Percentiles rank a stretch among this genome's conserved stretches.
phyloP scores from a whole-genome alignment of 257 asterid species.

The Scutellaria baicalensis region DNA sequence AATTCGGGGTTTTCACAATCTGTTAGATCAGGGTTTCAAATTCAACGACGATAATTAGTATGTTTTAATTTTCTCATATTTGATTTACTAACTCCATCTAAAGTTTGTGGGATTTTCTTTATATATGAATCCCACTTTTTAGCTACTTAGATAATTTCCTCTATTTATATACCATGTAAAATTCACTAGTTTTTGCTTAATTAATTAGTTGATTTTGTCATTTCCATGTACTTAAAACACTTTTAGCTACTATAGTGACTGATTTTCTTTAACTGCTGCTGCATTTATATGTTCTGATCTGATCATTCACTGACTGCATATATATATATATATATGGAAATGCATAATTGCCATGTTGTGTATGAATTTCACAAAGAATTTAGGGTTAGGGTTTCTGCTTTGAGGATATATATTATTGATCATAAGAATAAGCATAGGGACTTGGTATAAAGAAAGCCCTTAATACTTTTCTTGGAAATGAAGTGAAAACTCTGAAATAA shows the following conservation, averaged over 20 bases:
- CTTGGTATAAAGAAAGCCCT: not conserved
- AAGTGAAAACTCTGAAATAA: constrained; percentile 7
- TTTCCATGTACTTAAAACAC: constrained; percentile 1
- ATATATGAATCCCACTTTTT: constrained; percentile 30
- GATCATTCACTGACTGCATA: not conserved
- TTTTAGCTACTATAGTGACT: not conserved
- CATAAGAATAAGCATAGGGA: constrained; percentile 10
- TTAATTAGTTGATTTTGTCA: not conserved
- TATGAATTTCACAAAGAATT: not conserved
- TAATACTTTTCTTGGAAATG: constrained; percentile 23
- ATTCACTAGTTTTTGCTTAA: constrained; percentile 4
- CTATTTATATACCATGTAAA: constrained; percentile 9
- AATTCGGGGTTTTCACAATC: constrained; percentile 4
- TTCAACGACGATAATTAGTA: not conserved
- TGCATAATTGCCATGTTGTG: not conserved
- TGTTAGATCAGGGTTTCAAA: not conserved
- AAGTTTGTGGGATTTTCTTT: constrained; percentile 29
- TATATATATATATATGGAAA: no score
- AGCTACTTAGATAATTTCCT: not conserved
- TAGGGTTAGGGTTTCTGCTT: constrained; percentile 37
- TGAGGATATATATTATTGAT: not conserved
- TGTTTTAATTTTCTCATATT: constrained; percentile 1
- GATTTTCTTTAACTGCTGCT: not conserved
- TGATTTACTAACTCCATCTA: constrained; percentile 7
- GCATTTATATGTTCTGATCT: not conserved